These are phyloP conservation scores for Neofusicoccum umdonicola DNA, from an alignment of 2,329 filamentous ascomycete genomes.

Conservation along the genomic window DNA sequence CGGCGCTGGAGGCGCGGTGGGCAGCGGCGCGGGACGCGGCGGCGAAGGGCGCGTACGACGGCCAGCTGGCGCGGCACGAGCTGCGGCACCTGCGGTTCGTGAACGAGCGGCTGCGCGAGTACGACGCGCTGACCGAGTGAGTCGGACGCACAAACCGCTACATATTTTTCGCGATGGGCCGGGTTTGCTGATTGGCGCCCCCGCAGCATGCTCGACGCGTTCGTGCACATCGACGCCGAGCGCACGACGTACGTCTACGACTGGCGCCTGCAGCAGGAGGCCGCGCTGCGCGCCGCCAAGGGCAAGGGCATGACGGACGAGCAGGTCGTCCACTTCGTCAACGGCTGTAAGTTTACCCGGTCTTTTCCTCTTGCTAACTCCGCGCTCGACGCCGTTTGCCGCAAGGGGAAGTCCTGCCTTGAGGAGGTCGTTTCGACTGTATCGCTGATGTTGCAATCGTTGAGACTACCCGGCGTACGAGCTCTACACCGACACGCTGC, in stretches of 20 bases:
- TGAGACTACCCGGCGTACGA: constrained; percentile 54
- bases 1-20: constrained; percentile 56
- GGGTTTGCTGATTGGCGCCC: no score
- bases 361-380: not conserved
- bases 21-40: constrained; percentile 50
- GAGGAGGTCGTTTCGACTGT: not conserved
- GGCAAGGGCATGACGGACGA: constrained; percentile 80
- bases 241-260: constrained; percentile 74
- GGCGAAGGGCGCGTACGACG: constrained; percentile 44
- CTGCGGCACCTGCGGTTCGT: constrained; percentile 55
- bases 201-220: constrained; percentile 53
- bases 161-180: not conserved
- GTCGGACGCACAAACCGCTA: constrained; percentile 14
- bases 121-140: constrained; percentile 58
- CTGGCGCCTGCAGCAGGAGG: constrained; percentile 82
- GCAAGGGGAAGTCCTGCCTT: no score
- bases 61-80: constrained; percentile 51
- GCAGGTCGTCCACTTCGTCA: constrained; percentile 73
- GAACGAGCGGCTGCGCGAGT: constrained; percentile 56
- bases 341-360: constrained; percentile 42
- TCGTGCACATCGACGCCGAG: constrained; percentile 70
- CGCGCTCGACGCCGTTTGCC: no score
- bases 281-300: constrained; percentile 61
- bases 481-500: constrained; percentile 50
- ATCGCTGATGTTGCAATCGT: not conserved